A percentile compares a stretch with the other conserved stretches of the same genome.
Evolutionary conservation across 331 rosid species (phyloP).

Genomic region (Pyracantha coccinea): DNA sequence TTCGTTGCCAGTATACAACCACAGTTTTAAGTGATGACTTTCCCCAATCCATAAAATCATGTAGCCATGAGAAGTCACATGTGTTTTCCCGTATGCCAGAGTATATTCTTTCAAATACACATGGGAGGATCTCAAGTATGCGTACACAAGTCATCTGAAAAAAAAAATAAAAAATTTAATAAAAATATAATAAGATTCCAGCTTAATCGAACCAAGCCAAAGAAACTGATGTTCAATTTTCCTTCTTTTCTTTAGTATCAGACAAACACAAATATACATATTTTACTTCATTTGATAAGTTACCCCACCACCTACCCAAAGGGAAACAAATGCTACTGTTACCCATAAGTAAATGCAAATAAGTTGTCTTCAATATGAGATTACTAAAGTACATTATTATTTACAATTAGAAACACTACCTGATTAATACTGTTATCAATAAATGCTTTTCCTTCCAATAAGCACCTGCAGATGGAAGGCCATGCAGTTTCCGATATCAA

Average conservation of each 20-base stretch:
- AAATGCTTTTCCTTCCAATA: constrained; percentile 72
- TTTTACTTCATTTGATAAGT: neutral
- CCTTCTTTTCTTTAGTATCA: neutral
- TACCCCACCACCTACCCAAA: neutral
- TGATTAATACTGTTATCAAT: constrained; percentile 65
- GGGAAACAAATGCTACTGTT: neutral
- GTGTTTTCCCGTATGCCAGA: constrained; percentile 24
- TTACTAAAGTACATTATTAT: neutral
- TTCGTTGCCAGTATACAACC: constrained; percentile 73
- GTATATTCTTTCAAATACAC: constrained; percentile 46
- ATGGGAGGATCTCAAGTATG: constrained; percentile 83
- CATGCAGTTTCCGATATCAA: constrained; percentile 65
- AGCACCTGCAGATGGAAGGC: constrained; percentile 66
- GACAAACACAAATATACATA: neutral
- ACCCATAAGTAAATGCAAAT: neutral
- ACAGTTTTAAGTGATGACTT: constrained; percentile 84
- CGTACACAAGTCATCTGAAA: constrained; percentile 97
- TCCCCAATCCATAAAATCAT: constrained; percentile 81
- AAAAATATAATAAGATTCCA: constrained; percentile 12
- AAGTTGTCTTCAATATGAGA: neutral
- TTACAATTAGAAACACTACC: constrained; percentile 32
- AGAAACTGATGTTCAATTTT: neutral
- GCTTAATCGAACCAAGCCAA: neutral
- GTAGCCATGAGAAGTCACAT: constrained; percentile 62
- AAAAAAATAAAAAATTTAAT: constrained; percentile 17